Evolutionary conservation across 768 basidiomycete species (phyloP), one percentile per base, ranked within the genome.

Genomic region (Asterophora parasitica): DNA sequence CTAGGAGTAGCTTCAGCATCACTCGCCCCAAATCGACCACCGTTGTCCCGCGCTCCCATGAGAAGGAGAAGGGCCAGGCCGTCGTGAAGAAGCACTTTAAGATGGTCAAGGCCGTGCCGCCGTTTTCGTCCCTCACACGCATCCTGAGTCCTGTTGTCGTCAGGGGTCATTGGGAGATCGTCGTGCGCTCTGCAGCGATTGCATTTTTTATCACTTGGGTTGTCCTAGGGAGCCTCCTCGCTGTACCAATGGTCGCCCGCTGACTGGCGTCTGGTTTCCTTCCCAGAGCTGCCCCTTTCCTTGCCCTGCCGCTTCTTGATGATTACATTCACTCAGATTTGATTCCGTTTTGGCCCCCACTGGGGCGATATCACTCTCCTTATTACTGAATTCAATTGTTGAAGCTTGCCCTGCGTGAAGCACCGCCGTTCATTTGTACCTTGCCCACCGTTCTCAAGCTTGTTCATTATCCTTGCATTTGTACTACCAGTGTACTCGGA

Each of bases 101-200:
- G 50, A 63, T 66, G 54, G 67, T 80, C 39, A 68, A 69, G 37
- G 67, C 73, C 9, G 86, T 88, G 12, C 87, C 88, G 2, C 80
- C 85, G 36, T 90, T 90, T 52, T 75, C 80, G 16, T 84, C 86
- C 27, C 66, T 91, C 48, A 88, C 88, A 35, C 74, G 72, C 33
- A 71, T 91, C 16, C 71, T 85, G 42, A 85, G 77, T 50, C 82
- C 85, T 12, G 72, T 83, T 47, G 79, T 90, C 42, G 74, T 78
- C 43, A 75, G 89, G n/a, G 86, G 80, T 2, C 89, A 92, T 56
- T 91, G 88, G 89, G 87, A 90, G 64, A 83, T 91, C 23, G 85
- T 90, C 26, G 68, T 85, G 20, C 71, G 85, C 31, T 83, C 82
- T 2, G 72, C 69, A 36, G 23, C 68, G 0, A 54, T 81, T 8